Evolutionary conservation across 1,284 basidiomycete species (phyloP).

Genomic region (Microbotryum lychnidis-dioicae): DNA sequence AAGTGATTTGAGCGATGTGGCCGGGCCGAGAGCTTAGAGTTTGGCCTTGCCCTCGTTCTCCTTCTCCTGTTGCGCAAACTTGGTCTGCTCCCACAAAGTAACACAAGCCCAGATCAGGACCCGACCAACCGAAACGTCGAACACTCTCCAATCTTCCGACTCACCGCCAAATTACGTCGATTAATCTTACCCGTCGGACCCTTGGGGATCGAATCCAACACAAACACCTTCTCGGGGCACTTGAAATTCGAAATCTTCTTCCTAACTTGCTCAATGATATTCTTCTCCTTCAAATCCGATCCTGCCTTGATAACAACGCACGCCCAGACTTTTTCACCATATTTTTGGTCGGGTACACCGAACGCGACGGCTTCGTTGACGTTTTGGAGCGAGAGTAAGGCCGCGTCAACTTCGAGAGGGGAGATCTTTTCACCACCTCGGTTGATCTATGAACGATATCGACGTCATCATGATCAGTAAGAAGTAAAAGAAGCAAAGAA

Average conservation of each 20-base stretch:
- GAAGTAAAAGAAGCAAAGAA: background rate
- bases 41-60: slow-evolving; percentile 7
- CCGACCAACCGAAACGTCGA: background rate
- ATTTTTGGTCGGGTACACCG: slow-evolving; percentile 38
- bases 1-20: no score
- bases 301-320: slow-evolving; percentile 37
- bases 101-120: background rate
- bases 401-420: slow-evolving; percentile 54
- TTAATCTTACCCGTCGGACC: slow-evolving; percentile 35
- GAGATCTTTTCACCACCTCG: slow-evolving; percentile 53
- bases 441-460: slow-evolving; percentile 1
- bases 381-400: slow-evolving; percentile 46
- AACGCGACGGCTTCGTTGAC: slow-evolving; percentile 49
- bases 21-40: background rate
- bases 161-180: slow-evolving; percentile 9
- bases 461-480: no score
- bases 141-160: background rate
- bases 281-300: slow-evolving; percentile 29
- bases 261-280: slow-evolving; percentile 33
- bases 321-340: slow-evolving; percentile 40
- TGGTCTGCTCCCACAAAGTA: background rate
- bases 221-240: slow-evolving; percentile 40
- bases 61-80: slow-evolving; percentile 7
- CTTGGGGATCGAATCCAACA: slow-evolving; percentile 41
- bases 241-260: slow-evolving; percentile 38